Base-by-base conservation (phyloP, 225 moss, liverwort and hornwort species). In the Sphagnum tenellum region DNA sequence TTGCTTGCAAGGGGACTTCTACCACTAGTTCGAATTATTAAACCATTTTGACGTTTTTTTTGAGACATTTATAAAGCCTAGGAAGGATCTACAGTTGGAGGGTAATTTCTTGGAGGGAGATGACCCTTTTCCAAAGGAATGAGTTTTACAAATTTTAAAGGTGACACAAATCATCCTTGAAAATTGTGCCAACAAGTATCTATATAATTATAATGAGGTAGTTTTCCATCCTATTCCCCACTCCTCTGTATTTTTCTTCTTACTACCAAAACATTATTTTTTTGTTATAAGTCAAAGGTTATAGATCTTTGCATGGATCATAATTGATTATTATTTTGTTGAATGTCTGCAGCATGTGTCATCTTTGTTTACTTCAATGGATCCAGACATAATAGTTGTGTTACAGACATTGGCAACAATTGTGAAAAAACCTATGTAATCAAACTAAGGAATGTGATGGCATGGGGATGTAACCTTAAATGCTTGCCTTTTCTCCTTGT, bases 371-470 rank as follows among this genome's bases (percentile, higher is more conserved):
- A 86, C 90, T 57, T 92, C 87, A 59, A 90, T 83, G 65, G 92
- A 96, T 80, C 90, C 96, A 66, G 89, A 90, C 64, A 80, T 96
- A 74, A 86, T 96, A 59, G 81, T 88, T 57, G 85, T 90, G 64
- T 79, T 96, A 78, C 86, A 96, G 71, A 92, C 96, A 59, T 63
- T 92, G 77, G 92, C 92, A 64, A 89, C 90, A 67, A 92, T 92
- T 68, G 96, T 96, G 50, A 96, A 96, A 76, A 96, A 92, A 73
- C 88, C 92, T 8, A 73, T 90, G 44, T 92, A 90, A 64, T 74
- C 96, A n/a, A 92, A 85, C 78, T 84, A 89, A 66, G 92, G 89
- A 56, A 90, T 90, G 96, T 81, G 96, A 74, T 96, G 92, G 96
- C 92, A 87, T 74, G 90, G 89, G 62, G 96, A 96, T 70, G 84